Evolutionary conservation across 345 rosid species (phyloP).

Genomic region (Salix koriyanagi): DNA sequence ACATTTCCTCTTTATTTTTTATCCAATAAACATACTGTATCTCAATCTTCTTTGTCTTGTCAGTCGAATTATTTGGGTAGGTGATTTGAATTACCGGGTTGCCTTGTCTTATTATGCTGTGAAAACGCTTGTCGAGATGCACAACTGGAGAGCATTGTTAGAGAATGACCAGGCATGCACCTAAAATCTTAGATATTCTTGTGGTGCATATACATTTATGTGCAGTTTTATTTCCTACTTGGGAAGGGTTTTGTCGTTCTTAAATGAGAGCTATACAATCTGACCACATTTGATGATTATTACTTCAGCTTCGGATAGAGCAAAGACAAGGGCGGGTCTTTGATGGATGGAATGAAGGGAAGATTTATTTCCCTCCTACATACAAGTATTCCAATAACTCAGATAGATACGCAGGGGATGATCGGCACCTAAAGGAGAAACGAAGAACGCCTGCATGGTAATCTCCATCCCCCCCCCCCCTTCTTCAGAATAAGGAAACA

Average conservation of each 20-base stretch:
- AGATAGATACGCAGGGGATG: constrained; percentile 84
- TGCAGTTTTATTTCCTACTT: background rate
- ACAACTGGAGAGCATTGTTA: constrained; percentile 81
- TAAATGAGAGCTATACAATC: constrained; percentile 5
- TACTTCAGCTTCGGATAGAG: constrained; percentile 67
- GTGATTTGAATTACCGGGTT: constrained; percentile 93
- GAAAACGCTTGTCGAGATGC: constrained; percentile 97
- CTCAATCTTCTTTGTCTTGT: constrained; percentile 10
- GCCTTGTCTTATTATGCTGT: constrained; percentile 80
- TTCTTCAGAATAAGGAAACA: background rate
- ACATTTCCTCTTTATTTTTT: background rate
- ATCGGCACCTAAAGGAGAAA: constrained; percentile 75
- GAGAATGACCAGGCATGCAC: constrained; percentile 89
- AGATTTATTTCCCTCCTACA: constrained; percentile 90
- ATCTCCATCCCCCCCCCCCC: background rate
- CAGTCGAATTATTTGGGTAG: constrained; percentile 95
- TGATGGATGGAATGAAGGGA: constrained; percentile 94
- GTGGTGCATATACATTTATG: background rate
- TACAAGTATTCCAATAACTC: constrained; percentile 96
- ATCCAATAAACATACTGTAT: background rate
- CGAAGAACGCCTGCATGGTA: constrained; percentile 99
- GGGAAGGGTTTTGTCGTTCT: background rate
- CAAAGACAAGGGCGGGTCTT: constrained; percentile 72
- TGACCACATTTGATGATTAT: constrained; percentile 9
- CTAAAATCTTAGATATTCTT: background rate